Evolutionary conservation across 345 rosid genomes (phyloP).

Genomic region (Clarkia xantiana): DNA sequence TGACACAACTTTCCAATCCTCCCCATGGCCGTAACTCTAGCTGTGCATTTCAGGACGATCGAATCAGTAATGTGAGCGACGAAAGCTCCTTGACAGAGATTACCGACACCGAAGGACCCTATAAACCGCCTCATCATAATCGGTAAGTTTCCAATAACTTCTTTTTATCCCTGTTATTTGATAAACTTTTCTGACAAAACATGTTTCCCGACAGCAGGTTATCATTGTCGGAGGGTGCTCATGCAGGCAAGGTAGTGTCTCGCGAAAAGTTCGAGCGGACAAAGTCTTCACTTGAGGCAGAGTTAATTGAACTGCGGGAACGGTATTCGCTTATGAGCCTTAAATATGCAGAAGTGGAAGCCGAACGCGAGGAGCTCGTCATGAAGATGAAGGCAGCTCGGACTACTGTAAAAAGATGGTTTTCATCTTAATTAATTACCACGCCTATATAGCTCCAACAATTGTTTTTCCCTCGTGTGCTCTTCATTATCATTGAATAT

Average conservation of each 20-base stretch:
- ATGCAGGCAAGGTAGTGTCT: conserved; percentile 24
- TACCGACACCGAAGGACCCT: neutral
- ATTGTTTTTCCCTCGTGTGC: neutral
- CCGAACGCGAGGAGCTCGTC: conserved; percentile 44
- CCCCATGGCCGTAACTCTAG: too few species aligned
- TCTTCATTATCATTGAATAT: too few species aligned
- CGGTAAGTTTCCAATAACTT: conserved; percentile 1
- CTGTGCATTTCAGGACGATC: too few species aligned
- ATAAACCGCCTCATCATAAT: neutral
- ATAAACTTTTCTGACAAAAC: neutral
- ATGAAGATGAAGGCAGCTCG: conserved; percentile 38
- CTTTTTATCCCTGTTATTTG: neutral
- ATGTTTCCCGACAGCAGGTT: conserved; percentile 12
- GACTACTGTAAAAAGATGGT: conserved; percentile 28
- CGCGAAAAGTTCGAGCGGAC: conserved; percentile 34
- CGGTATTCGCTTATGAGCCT: conserved; percentile 48
- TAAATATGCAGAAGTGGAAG: conserved; percentile 46
- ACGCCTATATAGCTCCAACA: neutral
- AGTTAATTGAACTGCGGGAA: conserved; percentile 37
- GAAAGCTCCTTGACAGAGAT: neutral
- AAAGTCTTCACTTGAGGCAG: conserved; percentile 35
- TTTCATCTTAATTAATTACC: neutral
- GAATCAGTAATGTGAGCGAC: neutral
- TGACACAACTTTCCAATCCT: too few species aligned
- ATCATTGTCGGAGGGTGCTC: conserved; percentile 12